A percentile compares a stretch with the other conserved stretches of the same genome.
Conservation (phyloP, 75 land plant genomes). For the Gnetum montanum region DNA sequence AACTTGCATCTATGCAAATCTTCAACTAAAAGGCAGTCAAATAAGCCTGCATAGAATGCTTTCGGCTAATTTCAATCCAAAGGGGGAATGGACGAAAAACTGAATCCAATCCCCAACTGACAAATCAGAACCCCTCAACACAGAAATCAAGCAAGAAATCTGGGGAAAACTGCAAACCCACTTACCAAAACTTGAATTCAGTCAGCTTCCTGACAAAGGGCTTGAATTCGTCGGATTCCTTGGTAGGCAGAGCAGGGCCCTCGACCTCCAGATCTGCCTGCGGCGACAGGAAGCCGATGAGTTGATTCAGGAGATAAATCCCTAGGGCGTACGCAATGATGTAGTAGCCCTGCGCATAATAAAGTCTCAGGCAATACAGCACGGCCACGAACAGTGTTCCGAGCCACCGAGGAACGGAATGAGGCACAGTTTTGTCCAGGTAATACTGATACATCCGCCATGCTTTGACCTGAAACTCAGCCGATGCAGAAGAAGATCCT, state of each 20-base stretch:
- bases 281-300: constrained; percentile 77
- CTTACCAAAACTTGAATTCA: constrained; percentile 63
- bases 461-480: constrained; percentile 24
- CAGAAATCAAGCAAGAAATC: too few relatives aligned
- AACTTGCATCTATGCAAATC: too few relatives aligned
- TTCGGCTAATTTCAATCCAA: too few relatives aligned
- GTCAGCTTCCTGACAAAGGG: constrained; percentile 61
- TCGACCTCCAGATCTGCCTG: constrained; percentile 67
- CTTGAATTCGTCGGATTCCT: constrained; percentile 61
- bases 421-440: constrained; percentile 63
- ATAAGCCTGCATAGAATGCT: too few relatives aligned
- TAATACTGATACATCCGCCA: constrained; percentile 45
- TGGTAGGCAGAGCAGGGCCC: constrained; percentile 58
- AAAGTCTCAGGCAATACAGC: constrained; percentile 48
- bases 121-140: too few relatives aligned
- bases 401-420: constrained; percentile 41
- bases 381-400: constrained; percentile 25
- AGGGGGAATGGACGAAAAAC: too few relatives aligned
- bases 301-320: constrained; percentile 59
- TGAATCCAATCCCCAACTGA: too few relatives aligned
- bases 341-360: constrained; percentile 66
- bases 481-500: constrained; percentile 21
- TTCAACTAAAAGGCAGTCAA: too few relatives aligned
- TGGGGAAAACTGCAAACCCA: constrained; percentile 54
- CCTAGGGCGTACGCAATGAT: constrained; percentile 68